Base-by-base conservation (phyloP, 2,329 filamentous ascomycete species). In the Aureobasidium sp. region DNA sequence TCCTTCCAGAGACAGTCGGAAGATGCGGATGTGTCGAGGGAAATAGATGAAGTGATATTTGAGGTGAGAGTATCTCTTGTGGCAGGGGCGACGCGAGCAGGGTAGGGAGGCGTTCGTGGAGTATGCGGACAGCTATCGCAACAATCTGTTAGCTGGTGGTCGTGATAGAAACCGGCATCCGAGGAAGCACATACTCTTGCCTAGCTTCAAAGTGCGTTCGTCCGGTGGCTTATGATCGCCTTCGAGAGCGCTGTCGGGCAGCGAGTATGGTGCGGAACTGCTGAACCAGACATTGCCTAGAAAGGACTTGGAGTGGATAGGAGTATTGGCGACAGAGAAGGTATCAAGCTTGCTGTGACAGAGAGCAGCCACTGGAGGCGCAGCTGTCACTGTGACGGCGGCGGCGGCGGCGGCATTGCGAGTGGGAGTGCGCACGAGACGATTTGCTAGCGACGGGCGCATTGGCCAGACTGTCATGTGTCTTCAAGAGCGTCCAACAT, bases 1-100 rank as follows among this genome's bases (percentile, higher is more conserved):
- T 88, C 51, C 89, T 86, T 58, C 94, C 94, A 32, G 90, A 90
- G 44, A 97, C 94, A n/a, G 86, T 89, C 37, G 94, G 94, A 2
- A 99, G 89, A 73, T 93, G 88, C 2, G 89, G 90, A 70, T 95
- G 90, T 0, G 90, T 94, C 5, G 84, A 87, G 23, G 85, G 85
- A 67, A 87, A 87, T 13, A 87, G 78, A 68, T 86, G 83, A 23
- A 87, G 79, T 29, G 78, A 82, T 58, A 87, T 83, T 63, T 79
- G 80, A 1, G 85, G 84, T 1, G 84, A 84, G 51, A 87, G 79
- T 23, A 87, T 84, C 29, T 85, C 80, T 51, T 81, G 80, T 5
- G 85, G 85, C 6, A 87, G 76, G 1, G 85, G 83, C 44, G 83
- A 82, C 62, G 81, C 80, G 23, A 87, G 76, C 5, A 87, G 77